A percentile compares a stretch with the other conserved stretches of the same genome.
Conservation (phyloP, 2,329 filamentous ascomycete species). For the Peltaster fructicola region DNA sequence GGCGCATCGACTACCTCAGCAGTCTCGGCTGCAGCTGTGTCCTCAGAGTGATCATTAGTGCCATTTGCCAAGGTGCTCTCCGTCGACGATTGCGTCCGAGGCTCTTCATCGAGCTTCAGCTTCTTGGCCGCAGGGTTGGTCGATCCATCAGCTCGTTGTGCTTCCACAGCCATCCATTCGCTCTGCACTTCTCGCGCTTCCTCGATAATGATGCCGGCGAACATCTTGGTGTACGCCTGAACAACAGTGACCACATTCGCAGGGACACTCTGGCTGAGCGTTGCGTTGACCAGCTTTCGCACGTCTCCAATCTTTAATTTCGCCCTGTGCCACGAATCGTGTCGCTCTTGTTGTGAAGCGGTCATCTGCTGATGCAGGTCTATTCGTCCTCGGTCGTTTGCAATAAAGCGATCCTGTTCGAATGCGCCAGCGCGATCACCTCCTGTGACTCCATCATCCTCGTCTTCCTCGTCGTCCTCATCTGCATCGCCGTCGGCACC, state of each 20-base stretch:
- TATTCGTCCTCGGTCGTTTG: slow-evolving; percentile 7
- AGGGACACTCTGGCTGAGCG: slow-evolving; percentile 62
- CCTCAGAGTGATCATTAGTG: slow-evolving; percentile 1
- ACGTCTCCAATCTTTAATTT: slow-evolving; percentile 53
- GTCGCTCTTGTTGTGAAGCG: slow-evolving; percentile 48
- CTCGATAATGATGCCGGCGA: slow-evolving; percentile 60
- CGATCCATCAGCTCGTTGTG: slow-evolving; percentile 33
- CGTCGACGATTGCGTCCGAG: slow-evolving; percentile 3
- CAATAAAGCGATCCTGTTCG: slow-evolving; percentile 7
- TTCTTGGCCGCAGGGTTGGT: slow-evolving; percentile 24
- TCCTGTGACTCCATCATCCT: slow-evolving; percentile 39
- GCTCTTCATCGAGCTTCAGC: slow-evolving; percentile 10
- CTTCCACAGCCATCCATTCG: slow-evolving; percentile 46
- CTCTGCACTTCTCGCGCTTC: slow-evolving; percentile 50
- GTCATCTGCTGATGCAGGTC: slow-evolving; percentile 41
- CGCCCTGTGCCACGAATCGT: slow-evolving; percentile 51
- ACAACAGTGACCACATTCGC: slow-evolving; percentile 58
- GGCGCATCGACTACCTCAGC: slow-evolving; percentile 2
- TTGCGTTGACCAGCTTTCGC: slow-evolving; percentile 61
- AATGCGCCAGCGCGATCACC: slow-evolving; percentile 11
- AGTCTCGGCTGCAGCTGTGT: neutral
- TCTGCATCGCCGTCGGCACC: slow-evolving; percentile 24
- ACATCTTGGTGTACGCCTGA: slow-evolving; percentile 58
- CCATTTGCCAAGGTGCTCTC: neutral
- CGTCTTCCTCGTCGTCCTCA: slow-evolving; percentile 35